Evolutionary conservation across 2,329 filamentous ascomycete species (phyloP).

Genomic region (Colletotrichum nymphaeae): DNA sequence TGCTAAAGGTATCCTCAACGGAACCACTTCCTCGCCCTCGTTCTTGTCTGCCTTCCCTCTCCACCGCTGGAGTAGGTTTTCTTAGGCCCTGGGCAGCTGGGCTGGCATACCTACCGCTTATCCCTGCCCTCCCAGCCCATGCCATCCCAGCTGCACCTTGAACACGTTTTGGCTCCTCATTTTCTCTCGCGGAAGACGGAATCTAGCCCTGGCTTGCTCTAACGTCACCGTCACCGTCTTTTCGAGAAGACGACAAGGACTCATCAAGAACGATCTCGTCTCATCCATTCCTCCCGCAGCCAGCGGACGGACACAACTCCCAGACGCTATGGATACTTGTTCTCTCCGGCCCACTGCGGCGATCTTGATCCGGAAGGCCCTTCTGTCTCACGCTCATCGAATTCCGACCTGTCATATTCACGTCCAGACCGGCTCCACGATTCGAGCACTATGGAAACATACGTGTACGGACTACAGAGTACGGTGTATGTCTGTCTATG

Average conservation of each 20-base stretch:
- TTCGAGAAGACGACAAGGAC: conserved; percentile 27
- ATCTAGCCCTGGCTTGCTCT: conserved; percentile 21
- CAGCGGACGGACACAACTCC: background rate
- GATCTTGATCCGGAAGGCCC: conserved; percentile 25
- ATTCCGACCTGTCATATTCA: conserved; percentile 26
- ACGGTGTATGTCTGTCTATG: background rate
- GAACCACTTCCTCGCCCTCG: background rate
- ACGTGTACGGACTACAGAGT: background rate
- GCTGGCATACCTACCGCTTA: background rate
- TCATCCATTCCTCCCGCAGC: conserved; percentile 8
- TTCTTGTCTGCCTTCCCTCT: background rate
- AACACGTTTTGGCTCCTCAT: conserved; percentile 35
- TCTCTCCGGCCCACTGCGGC: conserved; percentile 1
- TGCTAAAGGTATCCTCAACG: background rate
- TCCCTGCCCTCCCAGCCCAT: conserved; percentile 21
- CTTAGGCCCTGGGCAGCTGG: background rate
- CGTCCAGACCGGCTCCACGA: background rate
- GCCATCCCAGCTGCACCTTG: conserved; percentile 20
- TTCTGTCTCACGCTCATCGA: conserved; percentile 14
- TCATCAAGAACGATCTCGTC: conserved; percentile 24
- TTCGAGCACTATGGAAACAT: background rate
- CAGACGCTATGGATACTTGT: background rate
- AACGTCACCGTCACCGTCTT: conserved; percentile 37
- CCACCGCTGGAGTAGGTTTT: background rate
- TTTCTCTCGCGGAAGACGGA: conserved; percentile 33